Conservation (phyloP, 306 rosid genomes). For the Luffa aegyptiaca region DNA sequence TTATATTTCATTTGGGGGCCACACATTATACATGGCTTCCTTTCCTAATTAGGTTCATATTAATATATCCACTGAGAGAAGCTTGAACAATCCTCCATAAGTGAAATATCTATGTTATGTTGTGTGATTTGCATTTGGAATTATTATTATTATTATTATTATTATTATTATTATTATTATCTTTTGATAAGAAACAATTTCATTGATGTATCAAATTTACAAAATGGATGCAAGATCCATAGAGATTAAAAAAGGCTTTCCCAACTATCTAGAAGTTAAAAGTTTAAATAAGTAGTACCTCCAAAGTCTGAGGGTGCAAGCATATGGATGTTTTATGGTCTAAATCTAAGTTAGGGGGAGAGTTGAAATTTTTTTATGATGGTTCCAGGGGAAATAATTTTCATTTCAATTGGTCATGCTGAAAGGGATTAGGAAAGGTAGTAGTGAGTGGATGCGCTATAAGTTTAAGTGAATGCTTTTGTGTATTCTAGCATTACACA, state of each 20-base stretch:
- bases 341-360: not conserved
- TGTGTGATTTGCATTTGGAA: not conserved
- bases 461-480: not conserved
- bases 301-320: not conserved
- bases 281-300: not conserved
- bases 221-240: too few species aligned
- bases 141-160: not conserved
- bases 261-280: not conserved
- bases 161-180: not conserved
- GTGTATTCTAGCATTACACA: not conserved
- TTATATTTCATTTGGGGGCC: not conserved
- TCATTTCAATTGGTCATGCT: not conserved
- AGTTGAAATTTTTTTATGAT: not conserved
- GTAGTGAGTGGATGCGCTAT: not conserved
- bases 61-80: not conserved
- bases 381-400: not conserved
- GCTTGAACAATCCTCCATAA: not conserved
- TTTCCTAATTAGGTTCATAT: not conserved
- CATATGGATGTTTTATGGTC: not conserved
- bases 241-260: too few species aligned
- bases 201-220: too few species aligned
- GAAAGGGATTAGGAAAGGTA: not conserved
- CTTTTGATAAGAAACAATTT: too few species aligned
- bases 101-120: not conserved
- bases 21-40: not conserved